These are phyloP conservation scores for Boletus patriciae DNA, from an alignment of 768 basidiomycete genomes.

Conservation along the genomic window DNA sequence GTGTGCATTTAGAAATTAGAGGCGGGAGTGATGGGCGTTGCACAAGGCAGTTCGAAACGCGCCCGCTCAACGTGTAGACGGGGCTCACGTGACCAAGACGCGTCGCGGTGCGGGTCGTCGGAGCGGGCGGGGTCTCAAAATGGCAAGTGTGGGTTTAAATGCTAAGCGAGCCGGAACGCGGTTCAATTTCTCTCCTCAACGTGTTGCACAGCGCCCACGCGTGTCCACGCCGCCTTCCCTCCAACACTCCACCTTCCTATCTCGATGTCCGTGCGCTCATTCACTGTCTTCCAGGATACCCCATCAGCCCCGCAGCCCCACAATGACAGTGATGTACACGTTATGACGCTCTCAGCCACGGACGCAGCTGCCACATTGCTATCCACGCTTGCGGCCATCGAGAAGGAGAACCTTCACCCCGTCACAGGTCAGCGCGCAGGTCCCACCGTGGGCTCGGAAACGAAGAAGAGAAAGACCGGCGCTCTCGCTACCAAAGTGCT, in stretches of 20 bases:
- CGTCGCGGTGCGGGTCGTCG: slow-evolving; percentile 34
- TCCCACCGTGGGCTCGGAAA: slow-evolving; percentile 33
- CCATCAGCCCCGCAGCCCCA: slow-evolving; percentile 39
- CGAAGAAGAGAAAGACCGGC: slow-evolving; percentile 66
- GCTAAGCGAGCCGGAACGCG: slow-evolving; percentile 25
- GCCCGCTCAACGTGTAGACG: neutral
- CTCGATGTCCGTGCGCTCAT: slow-evolving; percentile 57
- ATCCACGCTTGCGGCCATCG: slow-evolving; percentile 42
- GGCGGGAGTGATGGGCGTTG: neutral
- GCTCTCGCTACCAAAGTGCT: slow-evolving; percentile 56
- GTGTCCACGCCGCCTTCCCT: slow-evolving; percentile 4
- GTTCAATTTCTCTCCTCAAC: slow-evolving; percentile 30
- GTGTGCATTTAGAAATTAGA: neutral
- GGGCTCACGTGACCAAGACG: slow-evolving; percentile 28
- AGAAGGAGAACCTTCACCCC: slow-evolving; percentile 82
- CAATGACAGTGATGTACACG: slow-evolving; percentile 23
- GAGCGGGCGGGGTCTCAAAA: slow-evolving; percentile 36
- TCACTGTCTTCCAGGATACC: slow-evolving; percentile 64
- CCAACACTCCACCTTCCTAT: slow-evolving; percentile 10
- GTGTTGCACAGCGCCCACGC: slow-evolving; percentile 35
- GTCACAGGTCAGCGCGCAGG: slow-evolving; percentile 64
- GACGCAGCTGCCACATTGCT: slow-evolving; percentile 34
- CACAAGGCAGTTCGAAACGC: neutral
- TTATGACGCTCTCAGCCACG: slow-evolving; percentile 20
- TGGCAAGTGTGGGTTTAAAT: slow-evolving; percentile 31